Percentiles rank a stretch among this genome's conserved stretches.
These are phyloP conservation scores for Hygrophoropsis aurantiaca DNA, from an alignment of 768 basidiomycete species.

Conservation along the genomic window DNA sequence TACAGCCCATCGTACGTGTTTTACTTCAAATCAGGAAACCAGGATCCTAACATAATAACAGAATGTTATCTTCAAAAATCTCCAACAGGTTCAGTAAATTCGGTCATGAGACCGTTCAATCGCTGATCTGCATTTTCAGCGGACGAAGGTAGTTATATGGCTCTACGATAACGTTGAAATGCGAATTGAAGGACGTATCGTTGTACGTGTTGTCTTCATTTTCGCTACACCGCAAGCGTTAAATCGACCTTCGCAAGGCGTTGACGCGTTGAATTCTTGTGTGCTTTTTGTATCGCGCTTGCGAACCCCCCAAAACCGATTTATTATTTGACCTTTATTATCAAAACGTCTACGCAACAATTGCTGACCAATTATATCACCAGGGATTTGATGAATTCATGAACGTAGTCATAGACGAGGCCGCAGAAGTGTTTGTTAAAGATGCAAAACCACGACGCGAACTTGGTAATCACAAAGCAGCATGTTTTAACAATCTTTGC, in stretches of 20 bases:
- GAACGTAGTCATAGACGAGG: conserved; percentile 95
- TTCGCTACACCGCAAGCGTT: conserved; percentile 35
- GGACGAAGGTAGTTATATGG: conserved; percentile 88
- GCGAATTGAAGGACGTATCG: conserved; percentile 93
- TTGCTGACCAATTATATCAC: conserved; percentile 21
- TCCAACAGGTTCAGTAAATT: conserved; percentile 65
- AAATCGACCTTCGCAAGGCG: conserved; percentile 40
- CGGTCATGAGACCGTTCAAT: conserved; percentile 6
- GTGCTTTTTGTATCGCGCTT: conserved; percentile 3
- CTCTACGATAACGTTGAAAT: conserved; percentile 96
- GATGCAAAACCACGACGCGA: conserved; percentile 83
- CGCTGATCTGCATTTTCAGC: conserved; percentile 43
- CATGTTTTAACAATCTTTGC: conserved; percentile 5
- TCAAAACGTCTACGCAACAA: conserved; percentile 5
- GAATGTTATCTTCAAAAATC: conserved; percentile 99
- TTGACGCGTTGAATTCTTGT: conserved; percentile 14
- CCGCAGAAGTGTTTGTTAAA: conserved; percentile 88
- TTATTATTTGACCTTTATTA: conserved; percentile 9
- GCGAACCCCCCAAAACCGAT: background rate
- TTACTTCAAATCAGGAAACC: background rate
- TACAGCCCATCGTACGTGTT: conserved; percentile 92
- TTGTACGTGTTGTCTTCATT: conserved; percentile 59
- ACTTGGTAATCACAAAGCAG: conserved; percentile 58
- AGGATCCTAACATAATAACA: conserved; percentile 29
- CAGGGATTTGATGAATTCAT: conserved; percentile 99